Evolutionary conservation across 1,284 basidiomycete genomes (phyloP).

Genomic region (Ganoderma meredithae): DNA sequence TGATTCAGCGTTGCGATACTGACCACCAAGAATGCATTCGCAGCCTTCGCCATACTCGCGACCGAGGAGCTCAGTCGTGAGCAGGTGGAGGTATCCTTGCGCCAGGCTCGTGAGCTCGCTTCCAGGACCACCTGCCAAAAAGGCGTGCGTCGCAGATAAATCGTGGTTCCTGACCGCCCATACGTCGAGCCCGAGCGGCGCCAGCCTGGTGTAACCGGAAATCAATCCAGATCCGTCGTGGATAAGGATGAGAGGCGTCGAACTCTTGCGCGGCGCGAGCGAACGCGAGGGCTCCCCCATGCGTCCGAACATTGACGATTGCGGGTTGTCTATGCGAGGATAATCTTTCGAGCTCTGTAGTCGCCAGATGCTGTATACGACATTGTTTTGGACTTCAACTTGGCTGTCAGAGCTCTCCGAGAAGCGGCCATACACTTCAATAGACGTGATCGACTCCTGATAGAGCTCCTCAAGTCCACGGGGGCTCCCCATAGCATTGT

Average conservation of each 20-base stretch:
- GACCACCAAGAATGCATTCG: constrained; percentile 66
- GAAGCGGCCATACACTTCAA: constrained; percentile 60
- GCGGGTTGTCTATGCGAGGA: background rate
- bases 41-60: background rate
- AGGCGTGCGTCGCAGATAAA: constrained; percentile 41
- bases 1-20: constrained; percentile 24
- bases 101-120: constrained; percentile 61
- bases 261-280: background rate
- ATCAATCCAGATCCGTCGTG: constrained; percentile 76
- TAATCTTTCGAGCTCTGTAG: background rate
- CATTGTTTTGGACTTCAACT: background rate
- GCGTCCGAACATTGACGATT: background rate
- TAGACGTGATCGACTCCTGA: constrained; percentile 68
- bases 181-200: constrained; percentile 54
- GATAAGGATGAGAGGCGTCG: constrained; percentile 57
- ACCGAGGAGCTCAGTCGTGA: background rate
- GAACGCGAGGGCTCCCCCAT: background rate
- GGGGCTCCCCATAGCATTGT: constrained; percentile 50
- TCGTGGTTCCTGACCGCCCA: constrained; percentile 69
- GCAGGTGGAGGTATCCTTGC: constrained; percentile 22
- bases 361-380: constrained; percentile 3
- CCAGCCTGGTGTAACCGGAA: constrained; percentile 58
- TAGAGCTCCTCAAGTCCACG: constrained; percentile 56
- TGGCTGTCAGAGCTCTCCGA: constrained; percentile 44
- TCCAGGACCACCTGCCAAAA: constrained; percentile 51